Evolutionary conservation across 2,329 filamentous ascomycete genomes (phyloP), one percentile per base, ranked within the genome.

Genomic region (Ambrosiella xylebori): DNA sequence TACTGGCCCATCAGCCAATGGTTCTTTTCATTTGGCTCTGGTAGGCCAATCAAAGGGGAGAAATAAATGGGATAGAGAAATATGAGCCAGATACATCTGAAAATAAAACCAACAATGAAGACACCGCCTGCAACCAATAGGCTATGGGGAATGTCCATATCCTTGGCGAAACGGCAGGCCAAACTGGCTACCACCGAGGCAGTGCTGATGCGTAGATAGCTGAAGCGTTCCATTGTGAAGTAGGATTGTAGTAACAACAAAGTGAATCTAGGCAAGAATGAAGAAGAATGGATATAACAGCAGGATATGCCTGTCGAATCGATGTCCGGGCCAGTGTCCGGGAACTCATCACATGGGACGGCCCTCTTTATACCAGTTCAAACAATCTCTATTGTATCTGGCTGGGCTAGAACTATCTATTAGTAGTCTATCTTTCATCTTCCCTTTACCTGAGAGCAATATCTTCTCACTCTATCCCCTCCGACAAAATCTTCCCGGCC

Each of bases 1-100:
- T 47, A 74, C 51, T 80, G 76, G n/a, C 77, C 77, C 59, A 73
- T 69, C 36, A 74, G 67, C 66, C 70, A 78, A 44, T 73, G 72
- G 49, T 68, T 69, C 15, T 66, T 69, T 1, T 64, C 61, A 7
- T 44, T n/a, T 0, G 75, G 74, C 47, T 71, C 70, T 1, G 77
- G 77, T 5, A 80, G 66, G 54, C 70, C 67, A 13, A 73, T 69
- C 58, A 79, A 66, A 1, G 76, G 74, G 17, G 77, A 80, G 62
- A 77, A 69, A 62, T 71, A 65, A 36, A 71, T 70, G 13, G 76
- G 76, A 63, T 74, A 79, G 38, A 79, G 64, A 45, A 77, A 66
- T 19, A 74, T 63, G 1, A 62, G 63, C 69, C 72, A 79, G n/a
- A 71, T 12, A 13, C 49, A 65, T 65, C 68, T 76, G 2, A 63